Conservation (phyloP, 495 filamentous ascomycete species). For the Venustampulla echinocandica region DNA sequence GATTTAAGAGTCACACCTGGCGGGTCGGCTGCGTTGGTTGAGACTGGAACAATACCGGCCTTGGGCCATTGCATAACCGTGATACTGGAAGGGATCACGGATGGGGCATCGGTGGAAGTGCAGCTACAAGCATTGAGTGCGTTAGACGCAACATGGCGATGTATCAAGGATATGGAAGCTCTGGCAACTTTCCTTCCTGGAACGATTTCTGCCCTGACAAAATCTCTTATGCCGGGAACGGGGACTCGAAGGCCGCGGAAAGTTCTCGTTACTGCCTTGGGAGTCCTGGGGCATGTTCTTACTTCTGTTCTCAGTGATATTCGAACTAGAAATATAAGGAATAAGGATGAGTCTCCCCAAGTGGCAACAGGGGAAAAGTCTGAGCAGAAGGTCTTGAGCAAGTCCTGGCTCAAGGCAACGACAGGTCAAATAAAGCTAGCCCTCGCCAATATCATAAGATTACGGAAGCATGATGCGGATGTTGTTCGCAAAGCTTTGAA, state of each 20-base stretch:
- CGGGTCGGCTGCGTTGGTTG: slow-evolving; percentile 35
- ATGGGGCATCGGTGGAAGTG: slow-evolving; percentile 49
- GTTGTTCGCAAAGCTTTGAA: slow-evolving; percentile 65
- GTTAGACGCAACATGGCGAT: slow-evolving; percentile 50
- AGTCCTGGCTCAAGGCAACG: slow-evolving; percentile 77
- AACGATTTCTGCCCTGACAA: slow-evolving; percentile 73
- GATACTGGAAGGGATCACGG: slow-evolving; percentile 59
- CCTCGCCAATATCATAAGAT: slow-evolving; percentile 63
- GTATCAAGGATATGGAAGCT: slow-evolving; percentile 59
- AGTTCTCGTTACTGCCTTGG: slow-evolving; percentile 53
- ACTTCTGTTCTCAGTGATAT: slow-evolving; percentile 58
- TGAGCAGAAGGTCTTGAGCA: slow-evolving; percentile 29
- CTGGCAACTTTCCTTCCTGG: slow-evolving; percentile 82
- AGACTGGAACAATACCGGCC: slow-evolving; percentile 60
- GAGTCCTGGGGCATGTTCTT: slow-evolving; percentile 51
- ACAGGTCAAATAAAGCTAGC: slow-evolving; percentile 77
- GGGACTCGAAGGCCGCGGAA: slow-evolving; percentile 54
- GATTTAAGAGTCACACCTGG: slow-evolving; percentile 26
- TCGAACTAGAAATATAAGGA: slow-evolving; percentile 34
- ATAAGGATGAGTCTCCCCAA: slow-evolving; percentile 12
- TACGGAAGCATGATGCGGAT: slow-evolving; percentile 62
- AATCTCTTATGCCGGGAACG: slow-evolving; percentile 59
- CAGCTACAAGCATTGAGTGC: slow-evolving; percentile 59
- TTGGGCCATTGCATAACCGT: slow-evolving; percentile 78
- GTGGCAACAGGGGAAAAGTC: slow-evolving; percentile 14